Conservation (phyloP, 2,329 filamentous ascomycete species). For the Fusarium transvaalense region DNA sequence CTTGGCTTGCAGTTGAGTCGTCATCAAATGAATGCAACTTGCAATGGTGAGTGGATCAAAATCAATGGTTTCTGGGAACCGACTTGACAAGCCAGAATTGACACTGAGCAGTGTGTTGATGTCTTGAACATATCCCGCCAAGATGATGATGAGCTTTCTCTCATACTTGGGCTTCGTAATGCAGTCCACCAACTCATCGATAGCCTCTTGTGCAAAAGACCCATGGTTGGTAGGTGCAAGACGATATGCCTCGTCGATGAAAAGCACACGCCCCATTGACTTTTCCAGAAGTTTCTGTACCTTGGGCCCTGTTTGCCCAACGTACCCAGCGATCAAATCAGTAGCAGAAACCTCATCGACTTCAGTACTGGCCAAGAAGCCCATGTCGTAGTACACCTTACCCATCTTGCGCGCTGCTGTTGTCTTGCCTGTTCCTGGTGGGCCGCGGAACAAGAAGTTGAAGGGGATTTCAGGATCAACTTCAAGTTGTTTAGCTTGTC, state of each 20-base stretch:
- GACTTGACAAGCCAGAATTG: conserved; percentile 73
- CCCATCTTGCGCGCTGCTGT: conserved; percentile 80
- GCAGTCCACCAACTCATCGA: conserved; percentile 66
- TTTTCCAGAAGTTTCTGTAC: conserved; percentile 69
- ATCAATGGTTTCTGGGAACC: conserved; percentile 72
- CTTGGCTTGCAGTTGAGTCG: conserved; percentile 55
- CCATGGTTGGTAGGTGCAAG: conserved; percentile 57
- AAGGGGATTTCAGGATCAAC: conserved; percentile 67
- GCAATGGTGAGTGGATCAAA: conserved; percentile 62
- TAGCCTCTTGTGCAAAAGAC: conserved; percentile 67
- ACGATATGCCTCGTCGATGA: conserved; percentile 80
- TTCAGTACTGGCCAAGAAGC: conserved; percentile 70
- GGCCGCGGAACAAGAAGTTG: conserved; percentile 76
- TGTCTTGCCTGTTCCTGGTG: conserved; percentile 78
- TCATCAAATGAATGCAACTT: conserved; percentile 56
- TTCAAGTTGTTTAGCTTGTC: conserved; percentile 41
- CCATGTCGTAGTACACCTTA: conserved; percentile 80
- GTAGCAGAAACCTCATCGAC: conserved; percentile 76
- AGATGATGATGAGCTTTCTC: conserved; percentile 72
- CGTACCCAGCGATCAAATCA: conserved; percentile 75
- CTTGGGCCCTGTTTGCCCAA: conserved; percentile 78
- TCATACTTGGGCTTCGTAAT: conserved; percentile 68
- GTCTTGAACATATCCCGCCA: conserved; percentile 76
- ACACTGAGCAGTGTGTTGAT: conserved; percentile 72
- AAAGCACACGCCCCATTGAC: conserved; percentile 74